A percentile compares a stretch with the other conserved stretches of the same genome.
These are phyloP conservation scores for Tricholoma furcatifolium DNA, from an alignment of 768 basidiomycete species.

Conservation along the genomic window DNA sequence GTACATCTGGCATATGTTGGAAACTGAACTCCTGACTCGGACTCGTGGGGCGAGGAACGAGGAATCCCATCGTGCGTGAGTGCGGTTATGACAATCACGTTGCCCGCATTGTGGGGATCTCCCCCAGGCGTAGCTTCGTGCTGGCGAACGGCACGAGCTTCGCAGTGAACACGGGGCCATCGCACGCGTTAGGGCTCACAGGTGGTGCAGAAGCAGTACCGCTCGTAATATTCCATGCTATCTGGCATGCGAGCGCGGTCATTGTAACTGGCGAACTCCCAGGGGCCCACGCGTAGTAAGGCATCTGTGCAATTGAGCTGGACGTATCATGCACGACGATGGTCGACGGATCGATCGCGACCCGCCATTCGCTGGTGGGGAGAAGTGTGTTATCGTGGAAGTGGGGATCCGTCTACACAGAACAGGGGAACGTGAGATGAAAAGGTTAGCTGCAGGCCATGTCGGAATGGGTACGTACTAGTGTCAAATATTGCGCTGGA, in stretches of 20 bases:
- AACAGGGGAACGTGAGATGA: neutral
- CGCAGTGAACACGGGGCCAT: conserved; percentile 29
- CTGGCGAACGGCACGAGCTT: conserved; percentile 40
- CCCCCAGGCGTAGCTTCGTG: conserved; percentile 38
- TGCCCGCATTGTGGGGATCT: conserved; percentile 35
- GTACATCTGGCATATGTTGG: no score
- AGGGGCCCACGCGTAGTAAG: conserved; percentile 40
- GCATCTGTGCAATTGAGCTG: conserved; percentile 22
- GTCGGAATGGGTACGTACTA: conserved; percentile 22
- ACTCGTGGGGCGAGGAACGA: no score
- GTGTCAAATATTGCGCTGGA: conserved; percentile 32
- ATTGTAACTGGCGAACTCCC: conserved; percentile 37
- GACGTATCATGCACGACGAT: conserved; percentile 32
- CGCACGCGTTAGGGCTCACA: conserved; percentile 30
- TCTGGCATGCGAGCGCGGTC: conserved; percentile 36
- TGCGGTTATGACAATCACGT: conserved; percentile 12
- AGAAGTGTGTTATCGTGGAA: conserved; percentile 37
- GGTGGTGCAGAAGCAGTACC: conserved; percentile 37
- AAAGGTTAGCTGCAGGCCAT: neutral
- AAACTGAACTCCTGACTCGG: no score
- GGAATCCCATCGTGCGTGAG: neutral
- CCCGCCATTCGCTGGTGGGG: conserved; percentile 35
- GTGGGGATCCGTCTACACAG: conserved; percentile 40
- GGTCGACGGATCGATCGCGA: conserved; percentile 39
- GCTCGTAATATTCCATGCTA: conserved; percentile 32